Evolutionary conservation across 1,139 yeast genomes (phyloP), one percentile per base, ranked within the genome.

Genomic region (Protomyces inouyei): DNA sequence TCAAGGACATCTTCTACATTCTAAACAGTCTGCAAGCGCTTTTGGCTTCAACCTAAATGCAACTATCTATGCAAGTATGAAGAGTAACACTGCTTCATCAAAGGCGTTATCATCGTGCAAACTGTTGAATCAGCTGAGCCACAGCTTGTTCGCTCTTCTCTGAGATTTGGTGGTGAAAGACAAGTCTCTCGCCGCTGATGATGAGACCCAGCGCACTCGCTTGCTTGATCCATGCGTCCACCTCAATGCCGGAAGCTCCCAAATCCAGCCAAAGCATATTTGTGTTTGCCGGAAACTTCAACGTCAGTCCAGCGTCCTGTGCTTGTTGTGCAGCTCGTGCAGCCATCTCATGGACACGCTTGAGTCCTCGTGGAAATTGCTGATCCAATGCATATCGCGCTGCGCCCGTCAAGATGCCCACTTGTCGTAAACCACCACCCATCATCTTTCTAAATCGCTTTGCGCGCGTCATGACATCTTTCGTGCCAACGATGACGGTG

Each of bases 381-480:
- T 87, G 85, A 67, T 88, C 87, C 66, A 92, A 80, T 36, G 96
- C 96, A 61, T 82, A 81, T 37, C 81, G 76, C 14, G 96, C 97
- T 88, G 93, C 92, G 55, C 85, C 80, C 9, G 95, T 81, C 75
- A 92, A 80, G 76, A 89, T 78, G 67, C 98, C 98, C 38, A 88
- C 81, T 76, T 92, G 98, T 75, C 98, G 83, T 68, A 92, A 84
- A 69, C 97, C 97, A 71, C 98, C 98, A 72, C 98, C 98, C 72
- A 85, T 85, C 77, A 92, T 97, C 76, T 92, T 92, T 72, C 89
- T 86, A 78, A 91, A 87, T 78, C 92, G 96, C 73, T 85, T 86
- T 55, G 95, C 92, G 73, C 85, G 86, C 71, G 80, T 78, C 69
- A 91, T 86, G 70, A 86, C 81, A 64, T 78, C 78, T 21, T 76